Evolutionary conservation across 768 basidiomycete species (phyloP), one percentile per base, ranked within the genome.

Genomic region (Psilocybe cyanescens): DNA sequence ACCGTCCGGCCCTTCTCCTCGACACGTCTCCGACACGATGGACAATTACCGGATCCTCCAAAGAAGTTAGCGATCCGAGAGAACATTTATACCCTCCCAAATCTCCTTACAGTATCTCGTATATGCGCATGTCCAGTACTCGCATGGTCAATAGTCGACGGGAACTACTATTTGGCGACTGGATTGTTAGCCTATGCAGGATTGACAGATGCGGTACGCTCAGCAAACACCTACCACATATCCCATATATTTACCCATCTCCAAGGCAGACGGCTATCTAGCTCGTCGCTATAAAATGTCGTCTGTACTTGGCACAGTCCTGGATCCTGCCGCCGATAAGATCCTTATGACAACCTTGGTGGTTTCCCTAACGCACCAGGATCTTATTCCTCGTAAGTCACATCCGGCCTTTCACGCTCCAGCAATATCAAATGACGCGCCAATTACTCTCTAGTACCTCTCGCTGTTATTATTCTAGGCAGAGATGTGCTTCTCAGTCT

Each of bases 311-410:
- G 97, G 97, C 17, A 92, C 93, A 8, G 95, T 99, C 59, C 83
- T 99, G 11, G 97, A 99, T 73, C 97, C 97, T 11, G 94, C 97
- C 0, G 97, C 97, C 2, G 97, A 99, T 83, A 99, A 99, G 75
- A 82, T 86, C 9, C 78, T 99, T 46, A 91, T 99, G 90, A 97
- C 97, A 1, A 98, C 96, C 0, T 78, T 99, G 68, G 94, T 93
- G 0, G 78, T 95, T 50, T 90, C 95, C 0, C 77, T 99, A 62
- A 87, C 94, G 0, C 85, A 91, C 83, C 89, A 92, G 65, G 89
- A 86, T 19, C 79, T 97, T 66, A 78, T 99, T 19, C 97, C 97
- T 8, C 66, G 96, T 96, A 65, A 64, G 88, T 81, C 7, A 30
- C 51, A 16, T n/a, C 37, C 14, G 11, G 11, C 46, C n/a, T 37